Evolutionary conservation across 257 asterid species (phyloP).

Genomic region (Vinca minor): DNA sequence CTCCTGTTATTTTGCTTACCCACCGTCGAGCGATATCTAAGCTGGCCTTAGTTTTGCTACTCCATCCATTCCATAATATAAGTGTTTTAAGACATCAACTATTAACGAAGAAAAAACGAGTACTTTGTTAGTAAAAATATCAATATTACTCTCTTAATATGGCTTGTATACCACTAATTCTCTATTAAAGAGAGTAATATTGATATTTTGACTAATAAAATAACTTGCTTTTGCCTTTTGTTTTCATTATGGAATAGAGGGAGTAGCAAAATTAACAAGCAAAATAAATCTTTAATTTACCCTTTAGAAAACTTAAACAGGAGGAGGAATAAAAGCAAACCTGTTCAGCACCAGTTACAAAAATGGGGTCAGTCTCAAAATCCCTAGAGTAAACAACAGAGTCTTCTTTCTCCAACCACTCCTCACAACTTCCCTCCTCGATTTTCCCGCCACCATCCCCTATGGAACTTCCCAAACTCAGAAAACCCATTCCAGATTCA

Average conservation of each 20-base stretch:
- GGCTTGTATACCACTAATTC: too few relatives aligned
- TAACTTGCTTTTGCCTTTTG: too few relatives aligned
- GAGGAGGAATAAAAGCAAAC: slow-evolving; percentile 22
- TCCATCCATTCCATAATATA: too few relatives aligned
- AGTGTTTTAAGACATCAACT: too few relatives aligned
- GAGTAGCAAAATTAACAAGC: background rate
- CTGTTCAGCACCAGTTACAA: slow-evolving; percentile 52
- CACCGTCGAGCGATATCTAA: slow-evolving; percentile 86
- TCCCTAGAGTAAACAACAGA: slow-evolving; percentile 57
- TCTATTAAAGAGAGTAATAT: too few relatives aligned
- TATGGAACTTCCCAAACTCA: slow-evolving; percentile 2
- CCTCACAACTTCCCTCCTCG: slow-evolving; percentile 45
- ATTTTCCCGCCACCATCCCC: slow-evolving; percentile 11
- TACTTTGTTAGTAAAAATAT: too few relatives aligned
- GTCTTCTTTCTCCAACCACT: slow-evolving; percentile 80
- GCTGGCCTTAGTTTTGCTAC: too few relatives aligned
- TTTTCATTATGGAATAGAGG: too few relatives aligned
- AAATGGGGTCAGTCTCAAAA: slow-evolving; percentile 55
- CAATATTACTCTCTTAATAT: too few relatives aligned
- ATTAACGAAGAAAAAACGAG: too few relatives aligned
- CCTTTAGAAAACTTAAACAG: background rate
- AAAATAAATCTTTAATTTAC: background rate
- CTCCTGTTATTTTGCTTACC: slow-evolving; percentile 82
- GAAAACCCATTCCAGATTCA: slow-evolving; percentile 15
- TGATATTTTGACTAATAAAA: too few relatives aligned